Base-by-base conservation (phyloP, 768 basidiomycete species). In the Gloeopeniophorella convolvens region DNA sequence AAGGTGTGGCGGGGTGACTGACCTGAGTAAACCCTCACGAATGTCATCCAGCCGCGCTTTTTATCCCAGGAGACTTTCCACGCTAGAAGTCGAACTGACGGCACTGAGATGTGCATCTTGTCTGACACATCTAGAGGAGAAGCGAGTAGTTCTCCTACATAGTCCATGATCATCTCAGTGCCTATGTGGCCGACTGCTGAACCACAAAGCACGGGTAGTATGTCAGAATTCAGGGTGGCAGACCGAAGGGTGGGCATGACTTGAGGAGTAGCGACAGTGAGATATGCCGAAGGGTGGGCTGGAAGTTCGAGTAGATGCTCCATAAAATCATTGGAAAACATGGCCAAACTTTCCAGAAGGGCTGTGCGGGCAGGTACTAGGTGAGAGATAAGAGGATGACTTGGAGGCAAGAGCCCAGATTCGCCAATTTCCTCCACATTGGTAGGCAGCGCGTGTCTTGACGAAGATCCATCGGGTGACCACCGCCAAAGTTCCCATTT, bases 1-100 rank as follows among this genome's bases (percentile, higher is more conserved):
- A 46, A 51, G n/a, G 28, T n/a, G 31, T 21, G 4, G 11, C 18
- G 15, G 31, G 13, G 23, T 28, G 4, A 64, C 71, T 54, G 63
- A 88, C 89, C 90, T 45, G 89, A 90, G 65, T 93, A 93, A 16
- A 93, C 78, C 21, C 90, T 75, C 32, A 93, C 83, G 62, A 90
- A 93, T 2, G 90, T 92, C 89, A 93, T 90, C 90, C 90, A 93
- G 20, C 90, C 90, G 58, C 75, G 76, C 49, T 70, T 78, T 50
- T 80, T 81, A 60, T 93, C 89, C 89, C 89, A 91, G 26, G 71
- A 74, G 18, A 93, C 90, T 63, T 93, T 93, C 90, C 91, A 93
- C 2, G 86, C 90, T 23, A 93, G 70, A 55, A 83, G 64, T 30
- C 77, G 79, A 20, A 86, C 60, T 1, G 81, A 78, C 0, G 74